Conservation (phyloP, 257 asterid genomes). For the Lantana camara region DNA sequence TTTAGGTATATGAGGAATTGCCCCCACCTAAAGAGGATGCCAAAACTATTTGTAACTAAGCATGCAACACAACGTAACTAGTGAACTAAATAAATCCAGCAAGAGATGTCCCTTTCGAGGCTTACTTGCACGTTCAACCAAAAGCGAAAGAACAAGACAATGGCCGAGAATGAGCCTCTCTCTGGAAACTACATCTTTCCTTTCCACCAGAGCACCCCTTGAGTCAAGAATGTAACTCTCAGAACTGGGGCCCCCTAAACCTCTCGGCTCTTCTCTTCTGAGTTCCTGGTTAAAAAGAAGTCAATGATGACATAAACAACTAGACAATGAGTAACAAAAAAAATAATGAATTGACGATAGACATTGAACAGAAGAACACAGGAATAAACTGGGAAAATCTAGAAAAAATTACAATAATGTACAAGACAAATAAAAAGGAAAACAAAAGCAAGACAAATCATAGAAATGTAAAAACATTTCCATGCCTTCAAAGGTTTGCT, state of each 20-base stretch:
- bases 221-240: constrained; percentile 87
- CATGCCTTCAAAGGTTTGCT: constrained; percentile 6
- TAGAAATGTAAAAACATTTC: background rate
- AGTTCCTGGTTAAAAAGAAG: constrained; percentile 63
- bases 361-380: background rate
- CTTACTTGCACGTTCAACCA: constrained; percentile 86
- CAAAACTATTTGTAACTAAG: background rate
- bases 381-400: background rate
- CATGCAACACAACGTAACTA: constrained; percentile 11
- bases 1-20: constrained; percentile 4
- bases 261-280: constrained; percentile 87
- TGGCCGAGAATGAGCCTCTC: constrained; percentile 95
- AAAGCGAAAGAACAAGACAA: constrained; percentile 86
- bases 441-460: constrained; percentile 6
- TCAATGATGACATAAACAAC: background rate
- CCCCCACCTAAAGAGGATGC: constrained; percentile 11
- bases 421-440: background rate
- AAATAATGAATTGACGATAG: background rate
- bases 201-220: constrained; percentile 85
- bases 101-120: constrained; percentile 21
- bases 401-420: background rate
- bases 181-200: constrained; percentile 86
- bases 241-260: constrained; percentile 88
- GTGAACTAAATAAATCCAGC: constrained; percentile 19
- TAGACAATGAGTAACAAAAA: constrained; percentile 10